Percentiles rank a stretch among this genome's conserved stretches.
Conservation (phyloP, 495 filamentous ascomycete genomes). For the Aspergillus homomorphus region DNA sequence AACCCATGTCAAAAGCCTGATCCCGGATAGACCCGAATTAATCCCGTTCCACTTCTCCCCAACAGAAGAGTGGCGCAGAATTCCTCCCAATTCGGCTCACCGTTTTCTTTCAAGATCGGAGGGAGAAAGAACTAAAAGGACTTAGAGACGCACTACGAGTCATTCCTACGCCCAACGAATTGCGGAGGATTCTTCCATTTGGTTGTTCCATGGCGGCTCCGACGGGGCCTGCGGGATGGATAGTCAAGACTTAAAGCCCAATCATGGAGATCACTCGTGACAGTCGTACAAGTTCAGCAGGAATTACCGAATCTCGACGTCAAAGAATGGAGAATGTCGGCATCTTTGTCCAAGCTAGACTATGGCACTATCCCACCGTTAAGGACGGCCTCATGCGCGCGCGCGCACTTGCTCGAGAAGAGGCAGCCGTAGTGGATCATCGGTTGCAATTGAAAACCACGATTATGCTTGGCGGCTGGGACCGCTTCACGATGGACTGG, state of each 20-base stretch:
- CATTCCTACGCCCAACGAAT: background rate
- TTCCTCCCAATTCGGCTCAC: background rate
- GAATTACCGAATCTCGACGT: background rate
- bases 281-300: background rate
- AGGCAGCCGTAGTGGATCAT: background rate
- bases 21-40: background rate
- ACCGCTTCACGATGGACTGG: background rate
- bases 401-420: background rate
- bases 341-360: background rate
- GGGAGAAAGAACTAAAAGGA: background rate
- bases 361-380: background rate
- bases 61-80: background rate
- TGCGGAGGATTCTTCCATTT: background rate
- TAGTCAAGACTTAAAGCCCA: background rate
- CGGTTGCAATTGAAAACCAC: background rate
- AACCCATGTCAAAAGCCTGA: background rate
- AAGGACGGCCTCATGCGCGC: background rate
- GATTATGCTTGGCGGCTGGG: background rate
- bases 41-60: background rate
- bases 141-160: background rate
- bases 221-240: background rate
- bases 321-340: background rate
- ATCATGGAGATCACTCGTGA: background rate
- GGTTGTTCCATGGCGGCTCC: background rate
- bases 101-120: background rate